These are phyloP conservation scores for Baorangia bicolor DNA, from an alignment of 768 basidiomycete genomes.

Conservation along the genomic window DNA sequence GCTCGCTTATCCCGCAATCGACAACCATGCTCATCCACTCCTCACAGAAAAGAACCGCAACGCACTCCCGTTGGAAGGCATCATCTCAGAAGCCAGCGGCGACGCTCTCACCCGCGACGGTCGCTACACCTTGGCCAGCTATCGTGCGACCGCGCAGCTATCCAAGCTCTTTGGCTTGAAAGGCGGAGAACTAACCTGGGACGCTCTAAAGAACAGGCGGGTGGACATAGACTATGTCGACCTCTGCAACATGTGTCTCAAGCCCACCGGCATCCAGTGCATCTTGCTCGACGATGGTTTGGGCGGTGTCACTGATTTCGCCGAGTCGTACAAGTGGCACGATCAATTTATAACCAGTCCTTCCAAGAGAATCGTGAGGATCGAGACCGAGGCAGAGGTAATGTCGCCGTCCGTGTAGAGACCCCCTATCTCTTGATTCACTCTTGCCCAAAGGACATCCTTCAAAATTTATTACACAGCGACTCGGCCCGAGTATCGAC, in stretches of 20 bases:
- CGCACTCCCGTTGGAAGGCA: constrained; percentile 56
- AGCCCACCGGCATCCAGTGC: constrained; percentile 57
- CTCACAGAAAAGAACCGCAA: constrained; percentile 46
- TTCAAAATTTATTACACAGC: constrained; percentile 23
- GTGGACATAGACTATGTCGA: constrained; percentile 47
- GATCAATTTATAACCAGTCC: constrained; percentile 52
- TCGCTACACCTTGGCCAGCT: constrained; percentile 54
- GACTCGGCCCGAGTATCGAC: constrained; percentile 7
- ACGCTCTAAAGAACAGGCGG: constrained; percentile 51
- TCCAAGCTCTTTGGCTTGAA: constrained; percentile 47
- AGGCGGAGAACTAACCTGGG: constrained; percentile 47
- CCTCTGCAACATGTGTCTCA: constrained; percentile 57
- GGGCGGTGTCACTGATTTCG: constrained; percentile 43
- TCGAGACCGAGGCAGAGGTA: constrained; percentile 76
- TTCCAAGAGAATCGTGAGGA: constrained; percentile 62
- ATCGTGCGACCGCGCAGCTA: constrained; percentile 57
- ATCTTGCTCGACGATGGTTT: constrained; percentile 77
- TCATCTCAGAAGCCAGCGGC: constrained; percentile 64
- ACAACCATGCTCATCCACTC: constrained; percentile 80
- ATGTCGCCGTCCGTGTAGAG: not conserved
- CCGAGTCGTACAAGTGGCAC: constrained; percentile 60
- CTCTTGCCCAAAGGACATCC: constrained; percentile 5
- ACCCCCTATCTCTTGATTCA: constrained; percentile 7
- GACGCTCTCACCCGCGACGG: constrained; percentile 51
- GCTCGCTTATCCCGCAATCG: constrained; percentile 54